Evolutionary conservation across 768 basidiomycete species (phyloP), one percentile per base, ranked within the genome.

Genomic region (Hygrophoropsis aurantiaca): DNA sequence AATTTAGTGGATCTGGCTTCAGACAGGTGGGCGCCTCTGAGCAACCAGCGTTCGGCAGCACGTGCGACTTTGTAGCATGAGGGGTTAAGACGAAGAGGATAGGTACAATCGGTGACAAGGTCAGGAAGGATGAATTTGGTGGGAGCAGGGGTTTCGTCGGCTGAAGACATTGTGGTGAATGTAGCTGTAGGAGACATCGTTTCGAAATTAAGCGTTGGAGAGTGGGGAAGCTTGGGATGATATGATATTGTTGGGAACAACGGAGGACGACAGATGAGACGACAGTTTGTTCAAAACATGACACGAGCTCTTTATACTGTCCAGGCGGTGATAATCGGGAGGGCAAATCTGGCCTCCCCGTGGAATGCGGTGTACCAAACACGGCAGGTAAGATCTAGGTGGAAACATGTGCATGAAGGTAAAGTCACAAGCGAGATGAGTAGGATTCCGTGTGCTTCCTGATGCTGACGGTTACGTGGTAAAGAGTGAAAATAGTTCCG

Each of bases 121-220:
- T 75, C 73, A 30, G 73, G 74, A 43, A 74, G 62, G 46, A 64
- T 54, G 55, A 74, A 70, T 11, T 52, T 59, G 15, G 53, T 21
- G 48, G 20, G 45, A 26, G 53, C 46, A 19, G 35, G 30, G 6
- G 27, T 30, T 36, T 52, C 24, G 15, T 47, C 33, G 26, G 40
- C 33, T 15, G 20, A 38, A 15, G 15, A 7, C 24, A 18, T 38
- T 13, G 26, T 45, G 30, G 55, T 52, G 56, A 52, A 49, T 9
- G 55, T 55, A 7, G 65, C 57, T 13, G 57, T 55, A 43, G 65
- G 59, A 33, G 62, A 42, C 57, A 67, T 67, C 24, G 16, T 27
- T 23, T 47, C 40, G 7, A 13, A 30, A 30, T 30, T 40, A 26
- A 36, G 30, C 39, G 27, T 42, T 9, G 32, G 10, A 40, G 20